phyloP scores from a whole-genome alignment of 192 early-diverging fungal genomes.

The Podila epigama region DNA sequence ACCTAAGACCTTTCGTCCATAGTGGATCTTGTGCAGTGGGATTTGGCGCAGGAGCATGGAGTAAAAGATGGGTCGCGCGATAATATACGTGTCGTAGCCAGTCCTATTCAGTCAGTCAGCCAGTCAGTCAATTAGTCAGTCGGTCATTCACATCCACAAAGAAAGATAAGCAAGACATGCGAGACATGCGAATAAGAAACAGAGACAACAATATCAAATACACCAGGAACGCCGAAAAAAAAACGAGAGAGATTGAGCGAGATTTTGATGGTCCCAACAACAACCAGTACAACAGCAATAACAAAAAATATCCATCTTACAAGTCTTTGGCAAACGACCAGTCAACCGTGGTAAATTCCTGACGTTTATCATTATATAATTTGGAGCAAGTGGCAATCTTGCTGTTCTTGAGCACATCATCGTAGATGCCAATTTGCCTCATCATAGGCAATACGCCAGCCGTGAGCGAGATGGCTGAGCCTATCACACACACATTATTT shows the following conservation, averaged over 20 bases:
- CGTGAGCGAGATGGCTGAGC: not conserved
- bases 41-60: not conserved
- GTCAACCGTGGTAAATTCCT: not conserved
- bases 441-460: not conserved
- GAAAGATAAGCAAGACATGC: no score
- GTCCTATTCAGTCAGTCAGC: no score
- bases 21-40: conserved; percentile 8
- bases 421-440: not conserved
- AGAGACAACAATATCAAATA: no score
- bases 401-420: not conserved
- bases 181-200: no score
- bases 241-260: no score
- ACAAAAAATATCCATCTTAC: not conserved
- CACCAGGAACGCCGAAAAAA: no score
- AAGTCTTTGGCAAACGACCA: conserved; percentile 1
- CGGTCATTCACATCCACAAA: no score
- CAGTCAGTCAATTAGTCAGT: no score
- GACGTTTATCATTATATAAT: not conserved
- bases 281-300: no score
- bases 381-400: not conserved
- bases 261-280: no score
- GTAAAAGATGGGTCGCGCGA: conserved; percentile 6
- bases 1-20: not conserved
- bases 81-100: conserved; percentile 1
- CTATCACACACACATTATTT: no score